Base-by-base conservation (phyloP, 2,329 filamentous ascomycete genomes). In the Mariannaea elegans region DNA sequence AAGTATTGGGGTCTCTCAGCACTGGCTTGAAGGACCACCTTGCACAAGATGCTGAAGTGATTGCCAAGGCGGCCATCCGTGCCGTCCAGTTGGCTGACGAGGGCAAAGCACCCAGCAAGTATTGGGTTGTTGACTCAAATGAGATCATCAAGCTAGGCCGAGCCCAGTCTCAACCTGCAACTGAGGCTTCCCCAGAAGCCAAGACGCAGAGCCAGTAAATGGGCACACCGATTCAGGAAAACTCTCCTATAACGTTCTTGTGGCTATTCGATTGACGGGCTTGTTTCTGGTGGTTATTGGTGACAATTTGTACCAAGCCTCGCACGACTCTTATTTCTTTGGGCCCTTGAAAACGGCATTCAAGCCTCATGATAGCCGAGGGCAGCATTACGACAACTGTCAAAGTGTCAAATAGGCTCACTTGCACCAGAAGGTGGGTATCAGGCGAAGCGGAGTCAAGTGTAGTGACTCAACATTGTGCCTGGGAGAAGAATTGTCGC, bases 1-100 rank as follows among this genome's bases (percentile, higher is more conserved):
- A 78, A 3, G 80, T 80, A 13, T 59, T 90, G 52, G 87, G 87
- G 3, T 77, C 75, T 60, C 29, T 93, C 2, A 80, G 81, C 46
- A 72, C 78, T 56, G 82, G 80, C 0, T 41, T 88, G 62, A 87
- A 87, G 77, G 87, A 97, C 71, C 77, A 74, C 7, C 83, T 91
- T 75, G 91, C 87, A 2, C 91, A 95, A 78, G 91, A 95, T 50
- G 87, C 86, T 5, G 84, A 88, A 56, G 85, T 90, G 31, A 92
- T 97, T 76, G 90, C 81, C 3, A 82, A 82, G 63, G 90, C 90
- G 12, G 88, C 88, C 3, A 84, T 91, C 2, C 78, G 78, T 49
- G 90, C 89, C 1, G 84, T 81, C 8, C 71, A 84, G 65, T 73
- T 89, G 50, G 87, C 85, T 1, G 80, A 80, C 61, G 80, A 85